Base-by-base conservation (phyloP, 148 eudicot species). In the Camellia granthamiana region DNA sequence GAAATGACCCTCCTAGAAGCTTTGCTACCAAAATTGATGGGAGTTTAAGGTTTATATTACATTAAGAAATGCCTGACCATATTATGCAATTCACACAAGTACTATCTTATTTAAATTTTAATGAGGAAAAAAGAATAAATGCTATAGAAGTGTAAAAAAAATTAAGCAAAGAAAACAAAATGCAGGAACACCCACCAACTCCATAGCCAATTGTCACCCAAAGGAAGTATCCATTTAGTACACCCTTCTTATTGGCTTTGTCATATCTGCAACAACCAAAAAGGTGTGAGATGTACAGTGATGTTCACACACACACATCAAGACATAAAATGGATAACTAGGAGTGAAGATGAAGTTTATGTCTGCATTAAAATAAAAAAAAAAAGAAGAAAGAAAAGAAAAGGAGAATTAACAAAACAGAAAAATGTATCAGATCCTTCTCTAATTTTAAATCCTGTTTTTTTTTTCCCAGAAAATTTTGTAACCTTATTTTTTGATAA, bases 151-250 rank as follows among this genome's bases (percentile, higher is more conserved):
- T 23, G 58, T 78, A 58, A 76, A 5, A 44, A 16, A 7, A 44
- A 14, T 11, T 38, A 75, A 80, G 63, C 10, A 11, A 81, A 14
- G 42, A 64, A 77, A 74, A 30, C 60, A 79, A 55, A 64, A 54
- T 63, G 72, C 66, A 77, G 52, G 72, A 78, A 59, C 43, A 86
- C 95, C 59, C 78, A 93, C 97, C 97, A 51, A 84, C 9, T 83
- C 91, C 94, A 79, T 93, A 93, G 70, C 95, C 97, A 82, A 88
- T 68, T 64, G 68, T 73, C 88, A 90, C 75, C 97, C 97, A 93
- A 30, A 89, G 71, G 87, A 90, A 93, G 73, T 93, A 93, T 77
- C 97, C 97, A 69, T 83, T 87, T 44, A 82, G 46, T 14, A 83
- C 23, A 43, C 85, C 79, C 85, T 84, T 93, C 84, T 89, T 88